Evolutionary conservation across 441 rosid species (phyloP), one percentile per base, ranked within the genome.

Genomic region (Syzygium malaccense): DNA sequence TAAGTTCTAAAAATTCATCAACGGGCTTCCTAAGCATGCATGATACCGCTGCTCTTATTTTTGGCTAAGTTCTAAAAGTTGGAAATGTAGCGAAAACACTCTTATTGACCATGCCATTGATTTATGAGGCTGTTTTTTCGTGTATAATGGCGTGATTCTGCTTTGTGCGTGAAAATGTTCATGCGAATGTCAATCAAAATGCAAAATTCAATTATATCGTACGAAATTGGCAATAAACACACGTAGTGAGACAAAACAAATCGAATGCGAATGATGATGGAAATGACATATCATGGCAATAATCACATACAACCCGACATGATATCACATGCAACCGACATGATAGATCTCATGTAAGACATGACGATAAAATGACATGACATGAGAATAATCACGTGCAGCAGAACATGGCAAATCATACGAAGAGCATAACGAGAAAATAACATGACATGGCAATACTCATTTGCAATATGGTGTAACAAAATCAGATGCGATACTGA

Each of bases 241-340:
- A 64, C 3, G 1, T 30, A 30, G 19, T 8, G 37, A 7, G 17
- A 30, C 41, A 64, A 14, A 14, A 62, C 18, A 14, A 2, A 14
- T n/a, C 1, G 18, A n/a, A 62, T n/a, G 68, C 0, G 0, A 62
- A 62, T 0, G 9, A n/a, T 28, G 37, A 15, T 30, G 9, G 17
- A 30, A 64, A 17, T 30, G 19, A 64, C 23, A 64, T 30, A 6
- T 1, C 41, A 64, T 30, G 0, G 2, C 1, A 64, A 30, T 30
- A 64, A 64, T 64, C 5, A 30, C 5, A 7, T 64, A 0, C 5
- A 15, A 30, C 30, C 2, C 17, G 10, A 30, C 5, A 30, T 64
- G 37, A 7, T 12, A 30, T 62, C 11, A n/a, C 11, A 7, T 62
- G 1, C 5, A 15, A 30, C 15, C 17, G 9, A 30, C 4, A 30